Evolutionary conservation across 768 basidiomycete species (phyloP), one percentile per base, ranked within the genome.

Genomic region (Suillus spraguei): DNA sequence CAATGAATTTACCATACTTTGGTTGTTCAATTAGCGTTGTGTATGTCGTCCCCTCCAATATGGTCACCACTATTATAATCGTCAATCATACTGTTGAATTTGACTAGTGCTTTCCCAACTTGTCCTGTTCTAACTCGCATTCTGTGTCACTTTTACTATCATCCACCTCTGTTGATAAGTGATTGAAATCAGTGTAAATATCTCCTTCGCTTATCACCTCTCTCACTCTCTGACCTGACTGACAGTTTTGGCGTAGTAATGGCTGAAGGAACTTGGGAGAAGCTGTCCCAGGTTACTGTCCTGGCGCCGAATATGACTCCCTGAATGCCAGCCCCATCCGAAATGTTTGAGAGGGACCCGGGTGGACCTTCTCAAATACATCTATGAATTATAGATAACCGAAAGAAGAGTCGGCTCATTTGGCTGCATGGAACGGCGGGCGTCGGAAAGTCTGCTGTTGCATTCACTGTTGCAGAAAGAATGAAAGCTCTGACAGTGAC

Each of bases 261-360:
- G 41, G 41, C 41, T 6, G 53, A 35, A 54, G n/a, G n/a, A n/a
- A n/a, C n/a, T n/a, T n/a, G n/a, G n/a, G n/a, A n/a, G n/a, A n/a
- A n/a, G n/a, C n/a, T 54, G 33, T n/a, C n/a, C 6, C 33, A n/a
- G 13, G 35, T 54, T 5, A n/a, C 53, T 36, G 11, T 54, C 20
- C 11, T 5, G n/a, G 53, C 4, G 53, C 53, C 7, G 35, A 35
- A n/a, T 54, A 22, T 54, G 53, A 54, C n/a, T 54, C 53, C 35
- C 20, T 13, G 53, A 54, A 54, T n/a, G 53, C 11, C 35, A 54
- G 33, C 53, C 35, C 20, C 35, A n/a, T 54, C n/a, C 53, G 2
- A 54, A 54, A 22, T 54, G 53, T 54, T 54, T 54, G n/a, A 4
- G 20, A 53, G 52, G 32, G n/a, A 54, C n/a, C 53, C 33, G 53